phyloP scores from a whole-genome alignment of 2,329 filamentous ascomycete genomes.

The Talaromyces sp. region DNA sequence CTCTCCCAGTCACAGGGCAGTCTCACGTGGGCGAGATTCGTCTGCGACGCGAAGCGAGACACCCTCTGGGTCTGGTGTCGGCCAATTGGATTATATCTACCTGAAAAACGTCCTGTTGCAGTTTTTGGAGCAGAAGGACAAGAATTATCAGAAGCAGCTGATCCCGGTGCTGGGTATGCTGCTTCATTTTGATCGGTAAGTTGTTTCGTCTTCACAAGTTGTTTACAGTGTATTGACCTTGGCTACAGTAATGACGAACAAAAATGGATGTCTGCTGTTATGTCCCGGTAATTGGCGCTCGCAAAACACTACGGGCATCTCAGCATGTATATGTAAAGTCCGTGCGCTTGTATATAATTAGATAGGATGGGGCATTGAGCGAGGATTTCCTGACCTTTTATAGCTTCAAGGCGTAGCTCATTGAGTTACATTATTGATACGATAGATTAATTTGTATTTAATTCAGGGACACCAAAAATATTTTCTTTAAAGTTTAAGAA shows the following conservation, averaged over 20 bases:
- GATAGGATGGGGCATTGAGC: not conserved
- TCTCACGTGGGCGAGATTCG: slow-evolving; percentile 26
- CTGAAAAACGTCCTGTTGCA: slow-evolving; percentile 62
- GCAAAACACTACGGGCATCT: not conserved
- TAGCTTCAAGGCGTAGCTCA: not conserved
- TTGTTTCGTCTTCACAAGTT: slow-evolving; percentile 1
- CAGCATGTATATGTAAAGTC: not conserved
- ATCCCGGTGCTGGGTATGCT: slow-evolving; percentile 62
- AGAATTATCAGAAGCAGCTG: slow-evolving; percentile 62
- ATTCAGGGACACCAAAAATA: not conserved
- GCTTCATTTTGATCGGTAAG: slow-evolving; percentile 60
- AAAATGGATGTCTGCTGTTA: slow-evolving; percentile 76
- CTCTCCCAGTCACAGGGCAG: slow-evolving; percentile 39
- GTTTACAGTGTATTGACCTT: slow-evolving; percentile 8
- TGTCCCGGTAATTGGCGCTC: slow-evolving; percentile 37
- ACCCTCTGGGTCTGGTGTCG: slow-evolving; percentile 23
- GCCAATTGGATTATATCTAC: slow-evolving; percentile 55
- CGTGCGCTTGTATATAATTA: not conserved
- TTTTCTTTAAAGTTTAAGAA: not conserved
- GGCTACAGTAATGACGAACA: slow-evolving; percentile 64
- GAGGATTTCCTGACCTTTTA: not conserved
- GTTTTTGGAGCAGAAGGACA: slow-evolving; percentile 62
- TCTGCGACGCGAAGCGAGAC: slow-evolving; percentile 32
- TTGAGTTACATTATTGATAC: not conserved
- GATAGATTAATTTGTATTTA: not conserved